These are phyloP conservation scores for Hypoxylon intermedium DNA, from an alignment of 495 filamentous ascomycete species.

Conservation along the genomic window DNA sequence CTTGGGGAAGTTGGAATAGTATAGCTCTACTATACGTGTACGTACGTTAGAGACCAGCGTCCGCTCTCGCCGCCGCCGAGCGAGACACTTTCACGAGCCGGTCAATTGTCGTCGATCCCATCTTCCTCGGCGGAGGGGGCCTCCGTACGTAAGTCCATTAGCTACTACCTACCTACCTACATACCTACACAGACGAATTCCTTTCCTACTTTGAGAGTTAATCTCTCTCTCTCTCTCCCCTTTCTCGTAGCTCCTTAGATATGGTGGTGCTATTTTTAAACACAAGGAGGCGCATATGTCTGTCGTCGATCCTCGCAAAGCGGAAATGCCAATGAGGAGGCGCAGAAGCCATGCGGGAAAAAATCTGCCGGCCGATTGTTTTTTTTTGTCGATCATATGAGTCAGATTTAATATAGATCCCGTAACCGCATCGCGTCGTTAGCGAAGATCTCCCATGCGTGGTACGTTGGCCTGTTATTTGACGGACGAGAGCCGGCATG, in stretches of 20 bases:
- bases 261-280: constrained; percentile 18
- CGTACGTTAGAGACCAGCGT: constrained; percentile 3
- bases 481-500: constrained; percentile 1
- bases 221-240: too few relatives aligned
- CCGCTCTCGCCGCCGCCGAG: constrained; percentile 4
- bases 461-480: constrained; percentile 1
- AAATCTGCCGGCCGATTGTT: constrained; percentile 56
- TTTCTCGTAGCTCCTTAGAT: too few relatives aligned
- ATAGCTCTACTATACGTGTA: too few relatives aligned
- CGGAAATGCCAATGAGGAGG: constrained; percentile 30
- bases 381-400: constrained; percentile 57
- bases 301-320: constrained; percentile 20
- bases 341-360: constrained; percentile 47
- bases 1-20: not conserved
- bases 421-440: constrained; percentile 23
- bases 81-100: constrained; percentile 1
- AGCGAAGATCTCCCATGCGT: not conserved
- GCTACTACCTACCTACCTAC: too few relatives aligned
- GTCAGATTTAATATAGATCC: constrained; percentile 47
- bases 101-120: constrained; percentile 4
- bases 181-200: not conserved
- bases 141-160: not conserved
- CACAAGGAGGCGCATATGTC: constrained; percentile 16
- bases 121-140: constrained; percentile 5
- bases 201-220: not conserved